Percentiles rank a stretch among this genome's conserved stretches.
Conservation (phyloP, 2,329 filamentous ascomycete species). For the Claviceps pazoutovae region DNA sequence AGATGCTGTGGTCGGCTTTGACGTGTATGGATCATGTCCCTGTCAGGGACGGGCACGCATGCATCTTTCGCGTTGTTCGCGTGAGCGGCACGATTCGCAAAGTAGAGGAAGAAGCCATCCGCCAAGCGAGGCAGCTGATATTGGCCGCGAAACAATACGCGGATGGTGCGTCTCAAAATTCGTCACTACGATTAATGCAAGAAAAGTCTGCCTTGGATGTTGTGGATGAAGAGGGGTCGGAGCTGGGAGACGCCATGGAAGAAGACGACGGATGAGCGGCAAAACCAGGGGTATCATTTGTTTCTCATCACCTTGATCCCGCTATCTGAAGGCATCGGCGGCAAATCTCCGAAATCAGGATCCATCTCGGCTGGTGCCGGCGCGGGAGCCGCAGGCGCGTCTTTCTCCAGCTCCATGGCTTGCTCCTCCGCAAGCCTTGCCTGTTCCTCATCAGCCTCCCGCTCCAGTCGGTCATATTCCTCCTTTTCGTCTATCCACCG, state of each 20-base stretch:
- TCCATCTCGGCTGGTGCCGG: constrained; percentile 19
- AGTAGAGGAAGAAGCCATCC: constrained; percentile 78
- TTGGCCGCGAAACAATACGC: constrained; percentile 43
- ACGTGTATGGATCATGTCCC: constrained; percentile 65
- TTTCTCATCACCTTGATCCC: constrained; percentile 63
- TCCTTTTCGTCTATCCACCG: constrained; percentile 88
- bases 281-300: constrained; percentile 30
- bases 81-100: constrained; percentile 91
- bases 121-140: constrained; percentile 59
- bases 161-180: constrained; percentile 6
- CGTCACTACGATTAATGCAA: constrained; percentile 9
- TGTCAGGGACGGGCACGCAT: constrained; percentile 43
- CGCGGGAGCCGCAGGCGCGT: constrained; percentile 11
- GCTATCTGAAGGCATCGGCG: constrained; percentile 39
- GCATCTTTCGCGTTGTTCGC: constrained; percentile 71
- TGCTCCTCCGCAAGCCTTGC: constrained; percentile 32
- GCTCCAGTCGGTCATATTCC: constrained; percentile 70
- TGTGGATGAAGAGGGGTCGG: constrained; percentile 27
- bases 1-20: constrained; percentile 80
- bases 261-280: constrained; percentile 27
- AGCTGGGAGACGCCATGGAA: constrained; percentile 28
- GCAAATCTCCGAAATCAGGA: constrained; percentile 37
- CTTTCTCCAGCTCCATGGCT: constrained; percentile 23
- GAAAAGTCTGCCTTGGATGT: constrained; percentile 27
- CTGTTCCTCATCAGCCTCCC: constrained; percentile 61